Percentiles rank a stretch among this genome's conserved stretches.
These are phyloP conservation scores for Chalaropsis ovoidea DNA, from an alignment of 2,329 filamentous ascomycete genomes.

Conservation along the genomic window DNA sequence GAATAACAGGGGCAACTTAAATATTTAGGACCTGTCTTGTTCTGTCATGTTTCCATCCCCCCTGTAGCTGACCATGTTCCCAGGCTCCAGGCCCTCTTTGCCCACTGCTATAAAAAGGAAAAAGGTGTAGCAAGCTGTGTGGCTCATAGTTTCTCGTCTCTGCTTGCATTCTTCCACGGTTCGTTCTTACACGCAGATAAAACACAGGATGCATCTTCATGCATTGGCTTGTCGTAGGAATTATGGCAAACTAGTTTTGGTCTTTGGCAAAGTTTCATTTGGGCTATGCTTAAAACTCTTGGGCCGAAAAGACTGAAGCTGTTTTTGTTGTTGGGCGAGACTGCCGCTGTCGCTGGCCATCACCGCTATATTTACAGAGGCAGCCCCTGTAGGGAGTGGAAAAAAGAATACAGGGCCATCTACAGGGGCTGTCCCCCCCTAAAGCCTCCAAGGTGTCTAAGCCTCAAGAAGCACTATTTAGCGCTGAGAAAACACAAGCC, in stretches of 20 bases:
- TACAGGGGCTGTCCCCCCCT: not conserved
- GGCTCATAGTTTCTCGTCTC: not conserved
- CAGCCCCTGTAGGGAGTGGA: not conserved
- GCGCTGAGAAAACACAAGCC: not conserved
- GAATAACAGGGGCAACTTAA: too few relatives aligned
- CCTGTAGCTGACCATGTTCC: too few relatives aligned
- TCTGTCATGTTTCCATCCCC: too few relatives aligned
- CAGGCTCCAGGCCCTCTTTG: too few relatives aligned
- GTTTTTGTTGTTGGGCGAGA: not conserved
- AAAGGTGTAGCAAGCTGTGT: not conserved
- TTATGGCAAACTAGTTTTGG: not conserved
- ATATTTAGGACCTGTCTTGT: too few relatives aligned
- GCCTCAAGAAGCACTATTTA: not conserved
- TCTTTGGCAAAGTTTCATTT: not conserved
- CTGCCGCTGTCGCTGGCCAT: too few relatives aligned
- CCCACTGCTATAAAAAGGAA: not conserved
- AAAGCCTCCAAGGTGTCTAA: not conserved
- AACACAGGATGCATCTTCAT: not conserved
- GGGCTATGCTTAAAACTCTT: not conserved
- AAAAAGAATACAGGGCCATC: not conserved
- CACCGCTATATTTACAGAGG: conserved; percentile 1
- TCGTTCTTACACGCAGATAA: not conserved
- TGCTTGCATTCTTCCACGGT: not conserved
- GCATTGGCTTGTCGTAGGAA: not conserved
- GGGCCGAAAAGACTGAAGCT: not conserved